Evolutionary conservation across 2,329 filamentous ascomycete species (phyloP).

Genomic region (Emericellopsis atlantica): DNA sequence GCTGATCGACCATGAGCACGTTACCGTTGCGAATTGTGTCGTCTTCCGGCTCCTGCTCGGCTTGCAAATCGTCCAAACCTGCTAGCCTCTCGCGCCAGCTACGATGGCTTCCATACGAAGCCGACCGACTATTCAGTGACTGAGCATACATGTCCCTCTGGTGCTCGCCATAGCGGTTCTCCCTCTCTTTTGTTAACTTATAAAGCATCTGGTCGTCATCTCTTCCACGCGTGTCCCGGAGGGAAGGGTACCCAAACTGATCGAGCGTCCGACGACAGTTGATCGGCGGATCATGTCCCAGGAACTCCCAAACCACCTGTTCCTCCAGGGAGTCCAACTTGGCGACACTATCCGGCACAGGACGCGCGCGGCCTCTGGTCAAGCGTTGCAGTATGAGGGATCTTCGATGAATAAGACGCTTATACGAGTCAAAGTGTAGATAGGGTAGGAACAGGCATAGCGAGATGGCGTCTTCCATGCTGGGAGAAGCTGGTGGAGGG

Average conservation of each 20-base stretch:
- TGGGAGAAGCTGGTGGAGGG: slow-evolving; percentile 7
- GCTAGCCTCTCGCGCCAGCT: slow-evolving; percentile 14
- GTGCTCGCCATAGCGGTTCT: slow-evolving; percentile 8
- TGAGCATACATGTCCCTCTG: slow-evolving; percentile 12
- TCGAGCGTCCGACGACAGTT: slow-evolving; percentile 51
- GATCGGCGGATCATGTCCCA: slow-evolving; percentile 46
- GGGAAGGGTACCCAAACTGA: slow-evolving; percentile 49
- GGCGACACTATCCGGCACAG: slow-evolving; percentile 40
- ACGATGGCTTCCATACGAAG: slow-evolving; percentile 11
- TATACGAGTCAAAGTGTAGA: slow-evolving; percentile 53
- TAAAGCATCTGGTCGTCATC: slow-evolving; percentile 59
- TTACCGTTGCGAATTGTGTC: slow-evolving; percentile 36
- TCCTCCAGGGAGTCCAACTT: slow-evolving; percentile 42
- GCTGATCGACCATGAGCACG: slow-evolving; percentile 53
- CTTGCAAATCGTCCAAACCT: slow-evolving; percentile 7
- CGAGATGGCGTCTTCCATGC: slow-evolving; percentile 18
- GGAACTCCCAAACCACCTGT: slow-evolving; percentile 49
- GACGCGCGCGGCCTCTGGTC: slow-evolving; percentile 38
- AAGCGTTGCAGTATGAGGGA: slow-evolving; percentile 39
- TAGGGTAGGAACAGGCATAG: slow-evolving; percentile 44
- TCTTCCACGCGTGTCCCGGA: slow-evolving; percentile 45
- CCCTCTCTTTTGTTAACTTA: slow-evolving; percentile 44
- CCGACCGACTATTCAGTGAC: slow-evolving; percentile 14
- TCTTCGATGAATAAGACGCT: slow-evolving; percentile 40
- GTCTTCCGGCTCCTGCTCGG: slow-evolving; percentile 20